These are phyloP conservation scores for Tylopilus sp. DNA, from an alignment of 768 basidiomycete species.

Conservation along the genomic window DNA sequence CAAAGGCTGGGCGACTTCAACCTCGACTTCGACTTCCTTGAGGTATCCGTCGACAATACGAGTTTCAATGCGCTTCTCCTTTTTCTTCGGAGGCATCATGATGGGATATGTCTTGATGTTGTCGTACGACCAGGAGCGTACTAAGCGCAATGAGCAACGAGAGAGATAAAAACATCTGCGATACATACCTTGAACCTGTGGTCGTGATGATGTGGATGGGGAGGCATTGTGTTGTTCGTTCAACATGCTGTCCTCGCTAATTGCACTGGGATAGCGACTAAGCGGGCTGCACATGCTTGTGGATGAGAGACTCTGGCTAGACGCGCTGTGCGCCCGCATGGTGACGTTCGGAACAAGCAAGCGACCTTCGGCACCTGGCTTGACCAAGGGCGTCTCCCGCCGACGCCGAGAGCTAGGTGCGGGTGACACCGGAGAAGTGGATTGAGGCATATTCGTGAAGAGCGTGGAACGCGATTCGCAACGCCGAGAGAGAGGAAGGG, in stretches of 20 bases:
- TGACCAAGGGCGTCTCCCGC: conserved; percentile 54
- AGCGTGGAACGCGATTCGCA: conserved; percentile 47
- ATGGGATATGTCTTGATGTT: conserved; percentile 66
- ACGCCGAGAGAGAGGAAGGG: conserved; percentile 53
- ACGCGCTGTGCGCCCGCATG: conserved; percentile 29
- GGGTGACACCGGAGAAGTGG: conserved; percentile 35
- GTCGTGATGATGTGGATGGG: conserved; percentile 32
- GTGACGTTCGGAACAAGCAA: conserved; percentile 52
- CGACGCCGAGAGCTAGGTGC: conserved; percentile 35
- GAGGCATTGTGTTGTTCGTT: conserved; percentile 23
- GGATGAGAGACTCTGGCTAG: conserved; percentile 32
- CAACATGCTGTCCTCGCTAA: conserved; percentile 35
- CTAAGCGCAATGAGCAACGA: conserved; percentile 32
- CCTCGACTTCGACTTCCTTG: conserved; percentile 48
- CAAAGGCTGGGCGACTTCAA: conserved; percentile 51
- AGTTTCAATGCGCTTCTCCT: conserved; percentile 48
- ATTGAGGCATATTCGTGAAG: conserved; percentile 34
- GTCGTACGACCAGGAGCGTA: conserved; percentile 75
- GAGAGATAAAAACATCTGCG: not conserved
- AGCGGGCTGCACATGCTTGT: conserved; percentile 35
- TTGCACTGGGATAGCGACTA: conserved; percentile 39
- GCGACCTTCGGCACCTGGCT: conserved; percentile 60
- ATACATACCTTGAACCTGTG: conserved; percentile 51
- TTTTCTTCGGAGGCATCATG: conserved; percentile 47
- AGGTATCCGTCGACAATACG: conserved; percentile 49